Percentiles rank a stretch among this genome's conserved stretches.
phyloP scores from a whole-genome alignment of 2,329 filamentous ascomycete genomes.

The Aureobasidium subglaciale region DNA sequence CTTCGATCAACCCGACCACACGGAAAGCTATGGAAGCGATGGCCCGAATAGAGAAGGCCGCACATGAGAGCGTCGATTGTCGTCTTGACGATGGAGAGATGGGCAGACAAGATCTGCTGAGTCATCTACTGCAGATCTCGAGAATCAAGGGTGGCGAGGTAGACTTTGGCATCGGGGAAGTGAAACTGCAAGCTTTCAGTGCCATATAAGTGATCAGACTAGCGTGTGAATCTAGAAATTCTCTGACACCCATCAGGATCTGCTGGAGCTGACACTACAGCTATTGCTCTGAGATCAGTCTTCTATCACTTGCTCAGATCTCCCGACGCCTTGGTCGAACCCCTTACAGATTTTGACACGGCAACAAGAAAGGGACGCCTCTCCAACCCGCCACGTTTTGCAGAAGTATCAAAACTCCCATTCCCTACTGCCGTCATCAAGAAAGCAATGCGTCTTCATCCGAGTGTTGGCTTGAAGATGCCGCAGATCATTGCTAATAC shows the following conservation, averaged over 20 bases:
- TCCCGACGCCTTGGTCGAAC: slow-evolving; percentile 26
- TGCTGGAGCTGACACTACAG: slow-evolving; percentile 36
- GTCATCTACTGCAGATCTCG: slow-evolving; percentile 14
- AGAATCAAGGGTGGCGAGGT: background rate
- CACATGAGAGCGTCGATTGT: slow-evolving; percentile 24
- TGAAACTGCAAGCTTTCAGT: slow-evolving; percentile 21
- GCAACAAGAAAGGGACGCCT: slow-evolving; percentile 22
- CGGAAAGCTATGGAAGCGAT: background rate
- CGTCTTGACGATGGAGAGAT: slow-evolving; percentile 29
- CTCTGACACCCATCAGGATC: slow-evolving; percentile 10
- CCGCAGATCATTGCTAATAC: slow-evolving; percentile 29
- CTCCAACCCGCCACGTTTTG: slow-evolving; percentile 21
- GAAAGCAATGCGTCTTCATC: slow-evolving; percentile 46
- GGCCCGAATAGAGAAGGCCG: background rate
- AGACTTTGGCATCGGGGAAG: slow-evolving; percentile 19
- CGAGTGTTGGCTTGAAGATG: slow-evolving; percentile 30
- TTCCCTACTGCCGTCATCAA: slow-evolving; percentile 48
- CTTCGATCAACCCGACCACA: background rate
- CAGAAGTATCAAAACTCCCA: slow-evolving; percentile 22
- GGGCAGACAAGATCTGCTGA: slow-evolving; percentile 19
- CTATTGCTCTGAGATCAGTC: slow-evolving; percentile 33
- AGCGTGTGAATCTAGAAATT: slow-evolving; percentile 16
- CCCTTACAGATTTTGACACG: slow-evolving; percentile 35
- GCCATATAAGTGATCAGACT: slow-evolving; percentile 24
- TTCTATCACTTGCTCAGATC: slow-evolving; percentile 34